Evolutionary conservation across 352 stramenopile species (phyloP), one percentile per base, ranked within the genome.

Genomic region (Achlya hypogyna): DNA sequence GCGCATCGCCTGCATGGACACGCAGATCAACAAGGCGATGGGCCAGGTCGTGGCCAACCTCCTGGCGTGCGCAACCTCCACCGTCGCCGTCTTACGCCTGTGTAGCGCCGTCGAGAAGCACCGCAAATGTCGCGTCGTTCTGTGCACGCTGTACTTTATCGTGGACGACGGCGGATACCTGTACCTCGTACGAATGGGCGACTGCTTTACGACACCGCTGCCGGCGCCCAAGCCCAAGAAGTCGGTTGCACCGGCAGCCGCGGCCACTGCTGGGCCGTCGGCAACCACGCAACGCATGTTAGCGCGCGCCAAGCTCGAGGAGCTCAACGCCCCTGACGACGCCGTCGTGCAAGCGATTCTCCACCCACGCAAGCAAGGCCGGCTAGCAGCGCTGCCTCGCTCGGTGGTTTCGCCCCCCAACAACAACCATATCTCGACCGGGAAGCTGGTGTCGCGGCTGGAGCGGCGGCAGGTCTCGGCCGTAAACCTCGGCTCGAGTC

Each of bases 301-400:
- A 1, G 73, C 75, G 38, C 71, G 84, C 18, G 82, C 84, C 1
- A 79, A 80, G 62, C 74, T 75, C 16, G 79, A 90, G 49, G 77
- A 72, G 0, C 65, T 70, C 16, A 77, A 72, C 22, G 72, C 73
- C 18, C 81, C 82, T 0, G 79, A 93, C 28, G 81, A 89, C n/a
- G 70, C 75, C 2, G 53, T 87, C 12, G 76, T 93, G 32, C 75
- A 91, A 14, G 79, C 82, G n/a, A 93, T 93, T 51, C 65, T 93
- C 63, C 69, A 79, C 25, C 76, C 81, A 6, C 67, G 71, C 1
- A 72, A 69, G 18, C 67, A 69, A 20, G 73, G 34, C 2, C 25
- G 82, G 14, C 56, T 84, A 9, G 32, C 71, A 3, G 40, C 56
- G 22, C 10, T 64, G 51, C 54, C 5, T n/a, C 40, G 53, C 27